phyloP scores from a whole-genome alignment of 345 rosid genomes.

The Gossypium turneri region DNA sequence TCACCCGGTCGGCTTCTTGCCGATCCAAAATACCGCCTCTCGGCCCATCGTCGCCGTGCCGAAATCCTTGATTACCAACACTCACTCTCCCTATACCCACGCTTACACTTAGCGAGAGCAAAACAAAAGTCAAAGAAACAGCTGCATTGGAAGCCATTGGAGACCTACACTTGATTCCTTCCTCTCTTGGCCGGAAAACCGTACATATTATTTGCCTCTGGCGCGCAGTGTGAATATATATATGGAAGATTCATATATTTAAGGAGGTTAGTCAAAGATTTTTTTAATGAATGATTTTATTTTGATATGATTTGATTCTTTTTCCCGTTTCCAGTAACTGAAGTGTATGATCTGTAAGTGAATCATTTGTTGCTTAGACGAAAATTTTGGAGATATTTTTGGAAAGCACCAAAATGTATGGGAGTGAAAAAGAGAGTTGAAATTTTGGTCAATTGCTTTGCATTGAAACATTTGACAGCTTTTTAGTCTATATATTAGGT shows the following conservation, averaged over 20 bases:
- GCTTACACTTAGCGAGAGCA: background rate
- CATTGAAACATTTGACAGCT: slow-evolving; percentile 1
- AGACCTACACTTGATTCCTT: background rate
- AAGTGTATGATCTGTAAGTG: background rate
- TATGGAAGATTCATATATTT: background rate
- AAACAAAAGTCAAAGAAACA: slow-evolving; percentile 3
- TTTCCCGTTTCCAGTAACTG: background rate
- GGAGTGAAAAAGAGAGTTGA: background rate
- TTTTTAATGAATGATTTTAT: background rate
- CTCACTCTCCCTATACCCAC: background rate
- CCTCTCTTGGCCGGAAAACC: background rate
- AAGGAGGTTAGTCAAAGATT: slow-evolving; percentile 1
- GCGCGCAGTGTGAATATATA: background rate
- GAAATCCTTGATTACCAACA: background rate
- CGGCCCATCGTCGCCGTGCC: background rate
- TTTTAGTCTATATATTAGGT: too few relatives aligned
- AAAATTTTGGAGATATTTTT: background rate
- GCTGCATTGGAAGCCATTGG: slow-evolving; percentile 2
- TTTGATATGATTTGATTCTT: background rate
- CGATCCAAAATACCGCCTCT: slow-evolving; percentile 20
- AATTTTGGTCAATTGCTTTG: slow-evolving; percentile 23
- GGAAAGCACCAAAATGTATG: background rate
- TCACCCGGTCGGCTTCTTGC: slow-evolving; percentile 57
- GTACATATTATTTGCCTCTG: background rate
- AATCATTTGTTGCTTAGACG: slow-evolving; percentile 15